These are phyloP conservation scores for Fusarium sp. DNA, from an alignment of 2,329 filamentous ascomycete species.

Conservation along the genomic window DNA sequence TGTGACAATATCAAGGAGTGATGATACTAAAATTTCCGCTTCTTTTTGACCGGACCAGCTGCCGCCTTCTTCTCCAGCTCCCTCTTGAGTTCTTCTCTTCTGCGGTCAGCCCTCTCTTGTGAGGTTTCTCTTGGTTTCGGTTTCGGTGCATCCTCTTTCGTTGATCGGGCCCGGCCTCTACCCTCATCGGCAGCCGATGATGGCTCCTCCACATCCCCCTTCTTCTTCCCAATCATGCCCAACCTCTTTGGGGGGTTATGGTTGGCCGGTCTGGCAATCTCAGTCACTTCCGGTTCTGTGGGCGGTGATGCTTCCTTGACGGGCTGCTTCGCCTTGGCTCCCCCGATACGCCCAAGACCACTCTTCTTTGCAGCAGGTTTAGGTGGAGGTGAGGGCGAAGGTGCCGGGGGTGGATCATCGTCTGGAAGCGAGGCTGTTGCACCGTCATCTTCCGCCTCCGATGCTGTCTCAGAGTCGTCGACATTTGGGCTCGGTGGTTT, in stretches of 20 bases:
- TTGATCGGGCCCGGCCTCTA: slow-evolving; percentile 37
- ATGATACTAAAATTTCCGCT: slow-evolving; percentile 61
- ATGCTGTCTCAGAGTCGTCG: slow-evolving; percentile 58
- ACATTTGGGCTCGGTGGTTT: slow-evolving; percentile 9
- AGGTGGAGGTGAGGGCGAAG: slow-evolving; percentile 39
- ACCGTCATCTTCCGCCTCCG: slow-evolving; percentile 54
- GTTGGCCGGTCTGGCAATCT: slow-evolving; percentile 13
- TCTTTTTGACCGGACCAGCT: slow-evolving; percentile 66
- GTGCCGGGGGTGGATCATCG: slow-evolving; percentile 24
- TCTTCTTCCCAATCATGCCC: slow-evolving; percentile 52
- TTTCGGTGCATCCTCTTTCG: slow-evolving; percentile 40
- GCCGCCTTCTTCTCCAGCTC: slow-evolving; percentile 63
- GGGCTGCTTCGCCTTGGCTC: slow-evolving; percentile 38
- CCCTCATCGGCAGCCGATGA: slow-evolving; percentile 22
- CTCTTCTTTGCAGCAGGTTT: slow-evolving; percentile 45
- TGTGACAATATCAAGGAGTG: neutral
- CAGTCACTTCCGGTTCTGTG: slow-evolving; percentile 13
- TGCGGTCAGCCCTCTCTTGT: slow-evolving; percentile 61
- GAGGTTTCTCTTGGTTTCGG: slow-evolving; percentile 55
- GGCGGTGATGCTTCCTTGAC: slow-evolving; percentile 9
- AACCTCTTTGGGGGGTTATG: slow-evolving; percentile 42
- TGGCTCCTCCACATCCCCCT: slow-evolving; percentile 12
- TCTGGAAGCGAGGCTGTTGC: slow-evolving; percentile 40
- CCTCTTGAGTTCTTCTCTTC: slow-evolving; percentile 62
- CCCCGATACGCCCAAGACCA: slow-evolving; percentile 58